phyloP scores from a whole-genome alignment of 345 rosid species.

The Euphorbia lathyris region DNA sequence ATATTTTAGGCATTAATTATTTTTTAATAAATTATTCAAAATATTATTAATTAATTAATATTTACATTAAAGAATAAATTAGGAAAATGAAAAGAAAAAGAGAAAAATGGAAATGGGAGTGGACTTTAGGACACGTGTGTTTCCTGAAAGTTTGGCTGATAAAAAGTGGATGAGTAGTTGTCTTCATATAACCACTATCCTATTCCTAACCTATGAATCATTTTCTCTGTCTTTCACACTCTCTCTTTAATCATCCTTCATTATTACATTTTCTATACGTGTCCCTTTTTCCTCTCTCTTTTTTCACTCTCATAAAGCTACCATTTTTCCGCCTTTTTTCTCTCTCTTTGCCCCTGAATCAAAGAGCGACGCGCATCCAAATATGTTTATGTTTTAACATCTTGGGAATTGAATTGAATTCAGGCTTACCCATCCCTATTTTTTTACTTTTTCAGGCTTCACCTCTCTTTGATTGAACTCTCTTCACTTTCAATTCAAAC shows the following conservation, averaged over 20 bases:
- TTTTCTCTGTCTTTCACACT: neutral
- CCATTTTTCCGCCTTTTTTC: conserved; percentile 4
- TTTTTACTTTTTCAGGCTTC: conserved; percentile 5
- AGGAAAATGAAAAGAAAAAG: too few relatives aligned
- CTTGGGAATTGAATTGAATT: neutral
- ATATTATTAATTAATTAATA: too few relatives aligned
- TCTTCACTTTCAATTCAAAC: conserved; percentile 28
- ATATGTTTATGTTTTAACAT: neutral
- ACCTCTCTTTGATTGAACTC: conserved; percentile 19
- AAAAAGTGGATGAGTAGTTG: conserved; percentile 27
- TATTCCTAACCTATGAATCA: conserved; percentile 1
- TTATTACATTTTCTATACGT: conserved; percentile 40
- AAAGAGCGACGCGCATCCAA: too few relatives aligned
- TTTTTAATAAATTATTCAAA: too few relatives aligned
- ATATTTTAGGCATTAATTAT: too few relatives aligned
- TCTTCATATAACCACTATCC: conserved; percentile 23
- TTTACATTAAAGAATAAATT: too few relatives aligned
- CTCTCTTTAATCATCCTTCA: neutral
- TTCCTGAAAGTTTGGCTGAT: conserved; percentile 24
- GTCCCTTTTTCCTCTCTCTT: conserved; percentile 27
- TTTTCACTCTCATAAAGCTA: neutral
- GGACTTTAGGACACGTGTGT: conserved; percentile 47
- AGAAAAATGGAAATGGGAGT: neutral
- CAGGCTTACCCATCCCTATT: conserved; percentile 9
- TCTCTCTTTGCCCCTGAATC: conserved; percentile 7